Conservation (phyloP, 1,139 yeast genomes). For the Geotrichum restrictum region DNA sequence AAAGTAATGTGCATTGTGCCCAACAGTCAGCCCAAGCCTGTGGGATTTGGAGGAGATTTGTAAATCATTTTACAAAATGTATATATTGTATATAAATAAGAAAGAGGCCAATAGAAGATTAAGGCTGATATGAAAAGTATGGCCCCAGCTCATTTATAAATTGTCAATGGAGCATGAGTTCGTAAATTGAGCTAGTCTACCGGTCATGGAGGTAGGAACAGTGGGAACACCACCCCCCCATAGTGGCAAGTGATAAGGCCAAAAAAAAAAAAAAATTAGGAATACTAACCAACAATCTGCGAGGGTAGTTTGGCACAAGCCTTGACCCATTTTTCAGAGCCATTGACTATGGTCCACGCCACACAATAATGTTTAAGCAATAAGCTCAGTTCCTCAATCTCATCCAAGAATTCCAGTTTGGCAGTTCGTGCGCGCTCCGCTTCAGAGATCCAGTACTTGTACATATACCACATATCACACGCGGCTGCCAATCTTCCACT, state of each 20-base stretch:
- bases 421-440: slow-evolving; percentile 54
- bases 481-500: slow-evolving; percentile 35
- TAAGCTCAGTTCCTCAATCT: slow-evolving; percentile 75
- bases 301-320: slow-evolving; percentile 6
- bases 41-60: slow-evolving; percentile 45
- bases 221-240: too few relatives aligned
- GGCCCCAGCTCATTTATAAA: too few relatives aligned
- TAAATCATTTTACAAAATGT: slow-evolving; percentile 6
- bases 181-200: too few relatives aligned
- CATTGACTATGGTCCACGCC: slow-evolving; percentile 36
- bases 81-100: neutral
- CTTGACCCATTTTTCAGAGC: slow-evolving; percentile 7
- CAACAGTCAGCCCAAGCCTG: slow-evolving; percentile 41
- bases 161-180: too few relatives aligned
- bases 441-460: slow-evolving; percentile 52
- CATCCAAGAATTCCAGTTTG: slow-evolving; percentile 75
- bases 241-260: too few relatives aligned
- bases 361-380: slow-evolving; percentile 76
- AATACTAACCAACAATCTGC: slow-evolving; percentile 2
- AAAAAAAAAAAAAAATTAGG: too few relatives aligned
- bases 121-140: too few relatives aligned
- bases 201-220: too few relatives aligned
- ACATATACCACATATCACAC: slow-evolving; percentile 57
- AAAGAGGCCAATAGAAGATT: neutral
- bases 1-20: slow-evolving; percentile 68